phyloP scores from a whole-genome alignment of 1,284 basidiomycete species.

The Cutaneotrichosporon dermatis region DNA sequence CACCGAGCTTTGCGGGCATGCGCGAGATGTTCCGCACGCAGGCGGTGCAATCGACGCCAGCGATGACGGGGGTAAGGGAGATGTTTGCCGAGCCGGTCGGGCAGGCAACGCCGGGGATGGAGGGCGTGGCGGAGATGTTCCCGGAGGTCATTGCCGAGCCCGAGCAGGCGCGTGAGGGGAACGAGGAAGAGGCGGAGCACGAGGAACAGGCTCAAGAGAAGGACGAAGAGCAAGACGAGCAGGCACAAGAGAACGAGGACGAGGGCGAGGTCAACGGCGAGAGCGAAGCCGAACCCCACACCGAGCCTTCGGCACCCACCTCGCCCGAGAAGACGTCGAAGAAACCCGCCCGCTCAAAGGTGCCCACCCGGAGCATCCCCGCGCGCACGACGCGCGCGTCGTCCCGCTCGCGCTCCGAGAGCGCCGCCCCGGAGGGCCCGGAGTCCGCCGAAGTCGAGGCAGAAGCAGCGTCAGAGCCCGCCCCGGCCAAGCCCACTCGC shows the following conservation, averaged over 20 bases:
- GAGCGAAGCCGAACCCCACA: no score
- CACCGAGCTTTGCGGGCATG: constrained; percentile 1
- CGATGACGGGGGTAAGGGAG: constrained; percentile 5
- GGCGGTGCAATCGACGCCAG: background rate
- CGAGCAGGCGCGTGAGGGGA: background rate
- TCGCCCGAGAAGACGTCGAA: background rate
- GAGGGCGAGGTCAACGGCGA: background rate
- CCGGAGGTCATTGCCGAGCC: background rate
- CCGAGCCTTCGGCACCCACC: no score
- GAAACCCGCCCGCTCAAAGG: background rate
- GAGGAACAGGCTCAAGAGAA: background rate
- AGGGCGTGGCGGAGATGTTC: constrained; percentile 28
- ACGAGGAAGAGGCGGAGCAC: background rate
- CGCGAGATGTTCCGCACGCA: constrained; percentile 5
- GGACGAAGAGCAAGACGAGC: background rate
- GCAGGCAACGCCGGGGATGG: constrained; percentile 24
- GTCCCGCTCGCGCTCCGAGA: no score
- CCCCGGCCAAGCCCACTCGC: background rate
- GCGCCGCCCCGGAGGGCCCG: no score
- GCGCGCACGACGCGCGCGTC: background rate
- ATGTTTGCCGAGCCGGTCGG: background rate
- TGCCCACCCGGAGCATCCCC: background rate
- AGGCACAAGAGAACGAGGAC: background rate
- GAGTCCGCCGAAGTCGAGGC: background rate
- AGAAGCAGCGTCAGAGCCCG: background rate